Base-by-base conservation (phyloP, 306 rosid genomes). In the Sechiopsis laciniata region DNA sequence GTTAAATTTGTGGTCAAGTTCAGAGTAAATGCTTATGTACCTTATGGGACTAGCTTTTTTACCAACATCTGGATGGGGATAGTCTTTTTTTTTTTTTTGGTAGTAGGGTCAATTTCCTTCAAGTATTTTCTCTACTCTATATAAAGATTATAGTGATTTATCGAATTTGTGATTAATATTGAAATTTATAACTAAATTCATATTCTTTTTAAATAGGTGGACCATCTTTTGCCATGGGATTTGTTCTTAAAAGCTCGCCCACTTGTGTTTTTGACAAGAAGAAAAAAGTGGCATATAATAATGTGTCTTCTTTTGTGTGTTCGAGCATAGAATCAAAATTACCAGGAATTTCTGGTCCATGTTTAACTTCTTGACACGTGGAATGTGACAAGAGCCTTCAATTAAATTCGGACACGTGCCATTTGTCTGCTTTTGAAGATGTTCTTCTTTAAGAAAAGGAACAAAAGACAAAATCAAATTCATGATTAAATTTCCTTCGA, bases 181-280 rank as follows among this genome's bases (percentile, higher is more conserved):
- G 48, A 42, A 42, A 48, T 12, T 10, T 11, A 51, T 51, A 51
- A 0, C 3, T 51, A 51, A 3, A 51, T 3, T 13, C n/a, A 0
- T 13, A n/a, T 19, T 21, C 16, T 21, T 21, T 21, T 21, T 19
- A 20, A 20, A 57, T 21, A 57, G 8, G 26, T 9, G 29, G 53
- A 17, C 8, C 53, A 16, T 7, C 35, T 62, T 62, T 8, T 14
- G 50, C 22, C 50, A 62, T 35, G 17, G 22, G 17, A 16, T 35
- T 62, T 22, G 69, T 7, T 46, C 24, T 17, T 37, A 64, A 40
- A 66, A 17, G 26, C 71, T 65, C 15, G 5, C n/a, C 71, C 53
- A 64, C 69, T 35, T 35, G 51, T 63, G 22, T 26, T 60, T 63
- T 20, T 63, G 15, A 32, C 72, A 66, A 65, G 53, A n/a, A 35